Evolutionary conservation across 208 protist genomes (phyloP).

Genomic region (Leishmania turanica): DNA sequence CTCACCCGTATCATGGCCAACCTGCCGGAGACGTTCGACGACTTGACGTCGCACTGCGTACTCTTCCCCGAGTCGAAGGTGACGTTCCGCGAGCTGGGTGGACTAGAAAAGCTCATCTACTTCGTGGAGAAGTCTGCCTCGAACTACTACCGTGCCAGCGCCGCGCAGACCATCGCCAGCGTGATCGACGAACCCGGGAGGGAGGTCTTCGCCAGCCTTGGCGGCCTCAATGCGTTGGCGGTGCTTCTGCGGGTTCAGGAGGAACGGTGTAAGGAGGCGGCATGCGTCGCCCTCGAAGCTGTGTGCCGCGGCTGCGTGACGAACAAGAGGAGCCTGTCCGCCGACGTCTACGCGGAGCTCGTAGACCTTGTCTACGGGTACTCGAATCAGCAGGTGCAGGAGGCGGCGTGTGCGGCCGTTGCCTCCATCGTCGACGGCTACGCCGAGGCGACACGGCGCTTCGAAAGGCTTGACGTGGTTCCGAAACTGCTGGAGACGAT

Average conservation of each 20-base stretch:
- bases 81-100: constrained; percentile 83
- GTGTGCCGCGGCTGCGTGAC: constrained; percentile 72
- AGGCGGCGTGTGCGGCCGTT: constrained; percentile 86
- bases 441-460: constrained; percentile 52
- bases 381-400: constrained; percentile 92
- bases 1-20: constrained; percentile 89
- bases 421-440: constrained; percentile 83
- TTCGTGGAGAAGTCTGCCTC: constrained; percentile 83
- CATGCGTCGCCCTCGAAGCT: constrained; percentile 87
- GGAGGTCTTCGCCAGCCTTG: constrained; percentile 56
- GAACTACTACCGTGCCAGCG: constrained; percentile 87
- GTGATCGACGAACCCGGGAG: constrained; percentile 88
- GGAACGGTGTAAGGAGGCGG: constrained; percentile 91
- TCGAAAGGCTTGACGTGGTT: constrained; percentile 78
- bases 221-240: constrained; percentile 74
- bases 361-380: constrained; percentile 88
- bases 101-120: constrained; percentile 80
- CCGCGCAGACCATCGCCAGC: constrained; percentile 87
- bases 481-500: constrained; percentile 89
- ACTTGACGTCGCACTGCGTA: constrained; percentile 91
- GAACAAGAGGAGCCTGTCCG: constrained; percentile 67
- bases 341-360: constrained; percentile 68
- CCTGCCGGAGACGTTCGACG: constrained; percentile 91
- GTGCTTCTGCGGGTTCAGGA: constrained; percentile 82
- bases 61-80: constrained; percentile 85